These are phyloP conservation scores for Pachysolen tannophilus DNA, from an alignment of 805 yeast genomes.

Conservation along the genomic window DNA sequence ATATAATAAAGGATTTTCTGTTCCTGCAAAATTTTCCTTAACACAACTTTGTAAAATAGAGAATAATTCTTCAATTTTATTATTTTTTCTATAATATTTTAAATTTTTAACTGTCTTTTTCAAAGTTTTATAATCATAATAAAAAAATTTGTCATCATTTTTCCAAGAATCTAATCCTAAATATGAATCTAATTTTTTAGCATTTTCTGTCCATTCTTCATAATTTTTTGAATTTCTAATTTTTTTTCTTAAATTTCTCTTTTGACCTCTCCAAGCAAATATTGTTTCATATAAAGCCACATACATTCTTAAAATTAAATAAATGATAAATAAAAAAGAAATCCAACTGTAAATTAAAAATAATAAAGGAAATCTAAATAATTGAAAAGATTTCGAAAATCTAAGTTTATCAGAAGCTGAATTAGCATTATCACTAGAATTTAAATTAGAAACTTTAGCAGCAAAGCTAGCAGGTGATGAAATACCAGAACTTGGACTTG, in stretches of 20 bases:
- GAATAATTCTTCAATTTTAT: conserved; percentile 38
- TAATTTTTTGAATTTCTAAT: conserved; percentile 43
- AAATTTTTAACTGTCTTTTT: conserved; percentile 38
- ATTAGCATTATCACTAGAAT: background rate
- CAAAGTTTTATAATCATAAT: conserved; percentile 61
- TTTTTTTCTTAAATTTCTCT: conserved; percentile 39
- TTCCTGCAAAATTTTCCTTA: conserved; percentile 71
- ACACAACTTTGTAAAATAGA: conserved; percentile 56
- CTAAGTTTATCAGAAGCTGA: conserved; percentile 4
- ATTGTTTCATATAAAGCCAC: conserved; percentile 57
- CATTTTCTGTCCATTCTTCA: conserved; percentile 55
- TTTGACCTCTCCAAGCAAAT: conserved; percentile 53
- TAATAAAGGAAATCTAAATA: conserved; percentile 63
- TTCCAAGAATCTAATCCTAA: conserved; percentile 62
- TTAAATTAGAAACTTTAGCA: conserved; percentile 18
- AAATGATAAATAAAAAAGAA: conserved; percentile 35
- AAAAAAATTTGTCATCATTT: conserved; percentile 48
- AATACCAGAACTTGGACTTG: no score
- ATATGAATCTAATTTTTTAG: conserved; percentile 46
- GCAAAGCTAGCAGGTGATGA: background rate
- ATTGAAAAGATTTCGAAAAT: conserved; percentile 23
- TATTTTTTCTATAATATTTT: conserved; percentile 22
- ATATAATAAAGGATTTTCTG: conserved; percentile 62
- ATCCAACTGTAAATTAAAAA: conserved; percentile 48
- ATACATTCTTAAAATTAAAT: conserved; percentile 45